phyloP scores from a whole-genome alignment of 345 rosid species.

The Lumnitzera racemosa region DNA sequence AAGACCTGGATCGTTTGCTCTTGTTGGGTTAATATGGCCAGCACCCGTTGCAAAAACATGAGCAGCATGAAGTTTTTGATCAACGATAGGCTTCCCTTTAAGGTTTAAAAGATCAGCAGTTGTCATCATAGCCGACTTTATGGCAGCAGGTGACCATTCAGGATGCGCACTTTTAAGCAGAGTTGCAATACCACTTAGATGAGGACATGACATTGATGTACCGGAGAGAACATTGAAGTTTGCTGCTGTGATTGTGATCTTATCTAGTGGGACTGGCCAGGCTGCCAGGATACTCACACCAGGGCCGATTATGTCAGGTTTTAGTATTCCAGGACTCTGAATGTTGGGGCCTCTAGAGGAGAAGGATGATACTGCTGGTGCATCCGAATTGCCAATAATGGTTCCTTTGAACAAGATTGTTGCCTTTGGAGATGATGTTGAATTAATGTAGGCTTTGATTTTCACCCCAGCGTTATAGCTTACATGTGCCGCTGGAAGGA shows the following conservation, averaged over 20 bases:
- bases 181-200: conserved; percentile 22
- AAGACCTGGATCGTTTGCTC: conserved; percentile 20
- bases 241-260: not conserved
- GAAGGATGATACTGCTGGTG: conserved; percentile 24
- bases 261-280: conserved; percentile 13
- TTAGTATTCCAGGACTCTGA: conserved; percentile 19
- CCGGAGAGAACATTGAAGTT: conserved; percentile 20
- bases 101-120: conserved; percentile 12
- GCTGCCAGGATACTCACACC: conserved; percentile 25
- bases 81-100: conserved; percentile 3
- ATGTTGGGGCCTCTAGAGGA: conserved; percentile 19
- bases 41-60: conserved; percentile 13
- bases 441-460: conserved; percentile 14
- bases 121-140: conserved; percentile 24
- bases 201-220: conserved; percentile 29
- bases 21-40: conserved; percentile 18
- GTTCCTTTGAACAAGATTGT: conserved; percentile 20
- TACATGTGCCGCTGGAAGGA: conserved; percentile 13
- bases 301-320: conserved; percentile 26
- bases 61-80: conserved; percentile 8
- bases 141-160: conserved; percentile 24
- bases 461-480: conserved; percentile 7
- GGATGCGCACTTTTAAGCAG: conserved; percentile 19
- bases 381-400: conserved; percentile 2
- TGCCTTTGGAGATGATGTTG: conserved; percentile 5